Evolutionary conservation across 2,329 filamentous ascomycete species (phyloP), one percentile per base, ranked within the genome.

Genomic region (Aspergillus luchuensis): DNA sequence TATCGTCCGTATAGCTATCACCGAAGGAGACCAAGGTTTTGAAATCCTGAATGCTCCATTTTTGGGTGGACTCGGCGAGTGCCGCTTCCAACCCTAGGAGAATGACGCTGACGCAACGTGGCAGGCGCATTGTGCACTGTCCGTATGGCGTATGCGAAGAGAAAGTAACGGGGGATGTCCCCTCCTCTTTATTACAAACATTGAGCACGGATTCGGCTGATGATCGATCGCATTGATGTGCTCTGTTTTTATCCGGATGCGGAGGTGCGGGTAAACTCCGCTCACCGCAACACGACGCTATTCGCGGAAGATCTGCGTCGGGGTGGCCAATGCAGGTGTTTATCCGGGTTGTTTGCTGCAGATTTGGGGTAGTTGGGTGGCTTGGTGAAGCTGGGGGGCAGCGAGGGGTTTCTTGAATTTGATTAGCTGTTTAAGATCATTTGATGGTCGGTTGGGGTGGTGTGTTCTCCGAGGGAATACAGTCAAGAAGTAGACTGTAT

Each of bases 1-100:
- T 85, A 68, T 92, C 88, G 70, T 93, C 91, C 0, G 89, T 91
- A 70, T 89, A 92, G 74, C 88, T 91, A 73, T 92, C 89, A 11
- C 90, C 89, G 70, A 92, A 92, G 0, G 87, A 61, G 11, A 65
- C 47, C 11, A 61, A 41, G 13, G 85, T 88, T 28, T 85, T 81
- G 70, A 91, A 87, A 39, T 80, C 78, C 33, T 11, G 19, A 1
- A 41, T 57, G 1, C 56, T 57, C 63, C 62, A 65, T 17, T 53
- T 39, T 3, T 50, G 50, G 4, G n/a, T 19, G 3, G 64, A 60
- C 23, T 51, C 30, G 1, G 64, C 60, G 23, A 57, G 38, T 1
- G 55, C 19, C 19, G 43, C 19, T 17, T 56, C 57, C 8, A 61
- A 10, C n/a, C 17, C 41, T 8, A 57, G 25, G 57, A 57, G 41